phyloP scores from a whole-genome alignment of 306 rosid species.

The Geum urbanum region DNA sequence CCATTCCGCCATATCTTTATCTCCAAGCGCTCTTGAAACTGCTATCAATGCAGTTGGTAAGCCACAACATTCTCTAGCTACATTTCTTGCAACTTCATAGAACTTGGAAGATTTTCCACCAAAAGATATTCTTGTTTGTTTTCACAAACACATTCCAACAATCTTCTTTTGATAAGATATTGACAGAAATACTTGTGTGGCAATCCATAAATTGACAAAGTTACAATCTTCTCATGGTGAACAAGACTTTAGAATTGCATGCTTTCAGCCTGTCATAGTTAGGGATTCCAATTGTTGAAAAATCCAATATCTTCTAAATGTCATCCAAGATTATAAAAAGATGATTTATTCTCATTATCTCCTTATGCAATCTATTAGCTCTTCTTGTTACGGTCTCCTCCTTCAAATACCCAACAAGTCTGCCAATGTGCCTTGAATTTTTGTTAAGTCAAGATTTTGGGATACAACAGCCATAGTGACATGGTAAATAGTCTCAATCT shows the following conservation, averaged over 20 bases:
- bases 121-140: neutral
- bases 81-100: constrained; percentile 8
- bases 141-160: constrained; percentile 16
- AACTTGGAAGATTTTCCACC: neutral
- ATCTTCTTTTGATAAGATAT: constrained; percentile 6
- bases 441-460: neutral
- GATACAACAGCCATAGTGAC: constrained; percentile 1
- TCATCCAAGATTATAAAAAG: no score
- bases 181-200: neutral
- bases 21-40: constrained; percentile 12
- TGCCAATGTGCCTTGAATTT: neutral
- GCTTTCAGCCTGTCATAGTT: neutral
- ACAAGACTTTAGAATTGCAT: constrained; percentile 17
- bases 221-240: constrained; percentile 4
- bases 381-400: neutral
- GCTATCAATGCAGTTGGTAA: constrained; percentile 23
- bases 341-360: no score
- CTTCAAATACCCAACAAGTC: neutral
- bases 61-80: constrained; percentile 23
- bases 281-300: constrained; percentile 12
- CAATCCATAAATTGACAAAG: constrained; percentile 6
- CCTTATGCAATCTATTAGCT: neutral
- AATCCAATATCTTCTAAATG: no score
- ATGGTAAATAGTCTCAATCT: neutral
- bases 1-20: no score